Evolutionary conservation across 2,329 filamentous ascomycete species (phyloP), one percentile per base, ranked within the genome.

Genomic region (Bipolaris cookei): DNA sequence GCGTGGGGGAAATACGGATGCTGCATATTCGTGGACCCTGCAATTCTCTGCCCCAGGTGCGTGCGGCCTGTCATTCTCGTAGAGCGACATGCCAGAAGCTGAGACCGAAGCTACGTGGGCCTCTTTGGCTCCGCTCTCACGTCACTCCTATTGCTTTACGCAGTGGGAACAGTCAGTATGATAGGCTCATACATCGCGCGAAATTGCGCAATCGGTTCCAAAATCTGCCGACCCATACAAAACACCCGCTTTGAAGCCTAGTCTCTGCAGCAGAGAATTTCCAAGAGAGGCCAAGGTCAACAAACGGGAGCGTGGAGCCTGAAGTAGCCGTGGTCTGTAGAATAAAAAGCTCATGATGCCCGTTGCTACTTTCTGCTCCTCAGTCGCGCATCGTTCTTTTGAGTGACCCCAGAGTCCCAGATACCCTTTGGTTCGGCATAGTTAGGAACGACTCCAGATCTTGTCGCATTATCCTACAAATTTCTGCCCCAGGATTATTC

Each of bases 171-270:
- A 14, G 43, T 54, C 46, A 47, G 55, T 34, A 45, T 44, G 44
- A 51, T 54, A 52, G 54, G 49, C 58, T 60, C 46, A 56, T 63
- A 56, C 66, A 68, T 66, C 69, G 63, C 71, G 72, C 72, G 71
- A 70, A 66, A 76, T 76, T 70, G 71, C 73, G 73, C 72, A 71
- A 75, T 75, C 71, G 70, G 60, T 56, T 63, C 70, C 69, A 71
- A 74, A 62, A 69, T 69, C 63, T 64, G 64, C 66, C 67, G 72
- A 65, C 56, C 66, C 67, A 68, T 65, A 67, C 66, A 66, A 41
- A 13, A 48, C 54, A 62, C 54, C 57, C 64, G 62, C 58, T 45
- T 54, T 45, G 35, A 41, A 56, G 58, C 54, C 63, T 68, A 69
- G 65, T 54, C 28, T 54, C 61, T 61, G 59, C 62, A 56, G 53